Percentiles rank a stretch among this genome's conserved stretches.
phyloP scores from a whole-genome alignment of 371 early-diverging fungal species.

The Mortierella sp. region DNA sequence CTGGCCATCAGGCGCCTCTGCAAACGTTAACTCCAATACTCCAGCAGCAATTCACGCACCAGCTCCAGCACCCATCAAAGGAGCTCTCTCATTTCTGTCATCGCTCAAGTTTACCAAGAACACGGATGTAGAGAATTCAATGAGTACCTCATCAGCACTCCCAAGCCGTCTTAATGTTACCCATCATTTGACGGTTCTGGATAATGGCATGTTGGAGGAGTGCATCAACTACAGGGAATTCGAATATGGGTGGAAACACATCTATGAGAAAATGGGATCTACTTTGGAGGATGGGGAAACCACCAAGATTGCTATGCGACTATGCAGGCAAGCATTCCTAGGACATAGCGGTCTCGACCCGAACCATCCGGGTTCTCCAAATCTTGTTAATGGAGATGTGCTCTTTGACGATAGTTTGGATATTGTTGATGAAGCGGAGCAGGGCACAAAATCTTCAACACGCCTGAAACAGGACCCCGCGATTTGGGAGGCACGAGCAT shows the following conservation, averaged over 20 bases:
- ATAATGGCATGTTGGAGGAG: slow-evolving; percentile 53
- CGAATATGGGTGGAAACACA: slow-evolving; percentile 49
- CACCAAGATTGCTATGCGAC: slow-evolving; percentile 47
- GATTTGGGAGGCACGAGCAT: slow-evolving; percentile 54
- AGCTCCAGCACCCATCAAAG: slow-evolving; percentile 13
- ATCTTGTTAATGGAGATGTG: slow-evolving; percentile 22
- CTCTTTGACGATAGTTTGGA: slow-evolving; percentile 10
- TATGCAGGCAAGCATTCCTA: slow-evolving; percentile 48
- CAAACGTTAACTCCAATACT: slow-evolving; percentile 4
- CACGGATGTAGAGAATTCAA: not conserved
- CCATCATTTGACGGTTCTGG: slow-evolving; percentile 45
- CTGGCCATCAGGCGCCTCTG: slow-evolving; percentile 50
- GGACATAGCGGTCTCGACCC: slow-evolving; percentile 29
- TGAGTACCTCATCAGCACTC: slow-evolving; percentile 11
- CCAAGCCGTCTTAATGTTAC: slow-evolving; percentile 46
- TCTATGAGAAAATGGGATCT: slow-evolving; percentile 53
- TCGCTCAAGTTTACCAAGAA: slow-evolving; percentile 40
- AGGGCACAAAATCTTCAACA: not conserved
- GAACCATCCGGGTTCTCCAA: slow-evolving; percentile 20
- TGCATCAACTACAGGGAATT: slow-evolving; percentile 42
- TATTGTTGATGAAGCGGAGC: not conserved
- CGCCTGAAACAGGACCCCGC: slow-evolving; percentile 15
- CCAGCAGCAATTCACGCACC: slow-evolving; percentile 2
- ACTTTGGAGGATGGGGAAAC: slow-evolving; percentile 46
- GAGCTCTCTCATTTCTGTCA: slow-evolving; percentile 44